Evolutionary conservation across 163 green algal species (phyloP).

Genomic region (Chloroidium sp.): DNA sequence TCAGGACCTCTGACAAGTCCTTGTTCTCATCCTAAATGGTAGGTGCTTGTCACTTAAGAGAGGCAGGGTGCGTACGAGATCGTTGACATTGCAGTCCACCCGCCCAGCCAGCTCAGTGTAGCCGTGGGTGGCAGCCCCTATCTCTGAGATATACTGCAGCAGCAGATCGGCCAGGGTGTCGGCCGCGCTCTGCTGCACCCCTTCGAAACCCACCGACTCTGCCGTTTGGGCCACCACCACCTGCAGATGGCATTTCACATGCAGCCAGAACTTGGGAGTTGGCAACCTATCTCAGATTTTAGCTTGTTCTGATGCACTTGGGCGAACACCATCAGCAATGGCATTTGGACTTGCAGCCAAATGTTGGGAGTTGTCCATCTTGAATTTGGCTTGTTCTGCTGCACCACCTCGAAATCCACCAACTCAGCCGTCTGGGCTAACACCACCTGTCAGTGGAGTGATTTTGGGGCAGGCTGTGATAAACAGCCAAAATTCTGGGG

Average conservation of each 20-base stretch:
- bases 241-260: background rate
- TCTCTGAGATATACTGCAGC: slow-evolving; percentile 57
- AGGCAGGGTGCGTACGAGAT: slow-evolving; percentile 38
- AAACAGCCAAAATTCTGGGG: background rate
- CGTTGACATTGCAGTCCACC: slow-evolving; percentile 52
- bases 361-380: no score
- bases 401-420: slow-evolving; percentile 30
- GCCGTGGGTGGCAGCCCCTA: slow-evolving; percentile 38
- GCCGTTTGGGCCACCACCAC: slow-evolving; percentile 51
- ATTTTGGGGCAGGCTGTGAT: background rate
- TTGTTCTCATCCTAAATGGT: no score
- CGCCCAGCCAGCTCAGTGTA: slow-evolving; percentile 65
- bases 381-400: slow-evolving; percentile 25
- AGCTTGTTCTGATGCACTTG: background rate
- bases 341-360: no score
- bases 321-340: no score
- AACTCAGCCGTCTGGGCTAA: slow-evolving; percentile 51
- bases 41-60: background rate
- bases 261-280: background rate
- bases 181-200: slow-evolving; percentile 45
- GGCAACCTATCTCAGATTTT: background rate
- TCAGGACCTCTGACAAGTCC: background rate
- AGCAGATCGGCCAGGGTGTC: slow-evolving; percentile 68
- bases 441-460: slow-evolving; percentile 8
- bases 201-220: slow-evolving; percentile 30